Percentiles rank a stretch among this genome's conserved stretches.
These are phyloP conservation scores for Fusarium tricinctum DNA, from an alignment of 2,329 filamentous ascomycete genomes.

Conservation along the genomic window DNA sequence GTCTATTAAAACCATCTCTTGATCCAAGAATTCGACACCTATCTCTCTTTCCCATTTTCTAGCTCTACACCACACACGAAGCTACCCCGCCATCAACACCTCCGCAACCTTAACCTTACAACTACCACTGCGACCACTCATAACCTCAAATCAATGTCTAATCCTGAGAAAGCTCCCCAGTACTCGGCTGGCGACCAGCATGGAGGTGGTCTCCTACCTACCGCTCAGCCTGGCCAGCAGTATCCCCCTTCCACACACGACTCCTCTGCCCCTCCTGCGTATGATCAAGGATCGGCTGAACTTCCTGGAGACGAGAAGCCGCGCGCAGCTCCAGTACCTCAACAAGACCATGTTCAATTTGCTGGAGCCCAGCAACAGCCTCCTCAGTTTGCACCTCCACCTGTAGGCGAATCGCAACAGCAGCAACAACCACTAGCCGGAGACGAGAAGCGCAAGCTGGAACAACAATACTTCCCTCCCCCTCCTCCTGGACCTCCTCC, in stretches of 20 bases:
- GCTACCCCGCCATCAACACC: conserved; percentile 40
- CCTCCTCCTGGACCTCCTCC: conserved; percentile 48
- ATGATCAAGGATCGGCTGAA: conserved; percentile 34
- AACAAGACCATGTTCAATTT: background rate
- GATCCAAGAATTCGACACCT: background rate
- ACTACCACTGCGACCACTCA: conserved; percentile 9
- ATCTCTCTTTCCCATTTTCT: background rate
- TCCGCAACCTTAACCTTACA: conserved; percentile 23
- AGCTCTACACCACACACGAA: conserved; percentile 26
- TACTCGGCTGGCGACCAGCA: conserved; percentile 34
- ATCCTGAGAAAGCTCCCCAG: conserved; percentile 42
- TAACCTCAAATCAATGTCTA: conserved; percentile 32
- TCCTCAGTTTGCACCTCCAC: conserved; percentile 22
- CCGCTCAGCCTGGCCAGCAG: conserved; percentile 31
- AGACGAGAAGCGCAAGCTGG: conserved; percentile 31
- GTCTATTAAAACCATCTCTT: conserved; percentile 32
- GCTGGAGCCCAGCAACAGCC: conserved; percentile 16
- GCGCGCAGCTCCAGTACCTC: background rate
- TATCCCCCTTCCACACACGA: conserved; percentile 31
- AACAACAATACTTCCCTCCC: conserved; percentile 47
- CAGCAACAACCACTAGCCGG: conserved; percentile 26
- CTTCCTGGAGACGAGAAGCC: conserved; percentile 38
- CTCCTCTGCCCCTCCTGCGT: conserved; percentile 29
- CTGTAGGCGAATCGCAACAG: conserved; percentile 10
- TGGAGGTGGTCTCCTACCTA: conserved; percentile 33